Base-by-base conservation (phyloP, 805 yeast genomes). In the Spathaspora girioi region DNA sequence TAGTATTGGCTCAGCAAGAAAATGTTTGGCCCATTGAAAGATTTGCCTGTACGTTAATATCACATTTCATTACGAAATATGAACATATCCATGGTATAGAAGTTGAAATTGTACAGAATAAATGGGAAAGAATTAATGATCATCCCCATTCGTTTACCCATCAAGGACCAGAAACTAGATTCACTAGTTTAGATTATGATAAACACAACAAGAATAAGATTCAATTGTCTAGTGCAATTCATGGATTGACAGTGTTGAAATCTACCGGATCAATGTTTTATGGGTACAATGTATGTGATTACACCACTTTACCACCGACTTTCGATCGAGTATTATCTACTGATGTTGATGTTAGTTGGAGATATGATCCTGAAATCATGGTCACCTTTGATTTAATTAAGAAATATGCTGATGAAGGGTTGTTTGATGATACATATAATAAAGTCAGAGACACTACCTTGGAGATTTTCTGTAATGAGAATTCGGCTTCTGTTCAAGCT, bases 401-500 rank as follows among this genome's bases (percentile, higher is more conserved):
- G 54, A 19, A 23, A 23, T 42, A 42, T 42, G 85, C 88, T n/a
- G 79, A 79, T 57, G 66, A 73, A 18, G 88, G 86, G 14, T 68
- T 79, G 40, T 88, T 90, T 62, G 96, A 90, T 69, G 50, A 65
- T 9, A 80, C 87, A 31, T 88, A 78, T 68, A 66, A 73, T n/a
- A 63, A 67, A 12, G 94, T 89, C 17, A 80, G 89, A 61, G 75
- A 73, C 40, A 78, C 81, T 61, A 90, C 97, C 1, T 77, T 91
- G 61, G 86, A 82, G 50, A 77, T 78, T 53, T 92, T 92, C 69
- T 97, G 97, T 15, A 68, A 79, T 47, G 97, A 92, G 70, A 83
- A 89, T 69, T 89, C 96, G 9, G 83, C 97, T n/a, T 87, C 96
- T 23, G 97, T 92, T 45, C 97, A 92, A 75, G 97, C 96, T 45